Conservation (phyloP, 805 yeast genomes). For the Nematodospora valgi region DNA sequence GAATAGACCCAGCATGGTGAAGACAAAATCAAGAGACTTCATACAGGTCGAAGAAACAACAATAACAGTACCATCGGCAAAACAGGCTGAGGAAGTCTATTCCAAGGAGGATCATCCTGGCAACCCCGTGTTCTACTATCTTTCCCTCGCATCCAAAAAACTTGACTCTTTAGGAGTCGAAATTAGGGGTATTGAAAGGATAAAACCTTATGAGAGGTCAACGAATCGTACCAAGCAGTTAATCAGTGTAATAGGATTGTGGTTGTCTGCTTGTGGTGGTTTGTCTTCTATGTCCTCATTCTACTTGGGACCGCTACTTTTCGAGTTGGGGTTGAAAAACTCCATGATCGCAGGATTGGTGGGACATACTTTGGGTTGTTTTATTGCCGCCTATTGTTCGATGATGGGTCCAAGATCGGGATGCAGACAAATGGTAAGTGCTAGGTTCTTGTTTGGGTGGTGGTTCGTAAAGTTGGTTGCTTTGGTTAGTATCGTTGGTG, state of each 20-base stretch:
- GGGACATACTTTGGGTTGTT: constrained; percentile 67
- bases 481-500: constrained; percentile 68
- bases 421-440: constrained; percentile 81
- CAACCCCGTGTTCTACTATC: constrained; percentile 8
- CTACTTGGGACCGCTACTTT: constrained; percentile 70
- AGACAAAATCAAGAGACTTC: too few species aligned
- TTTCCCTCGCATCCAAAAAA: constrained; percentile 14
- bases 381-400: constrained; percentile 78
- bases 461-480: constrained; percentile 78
- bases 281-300: constrained; percentile 86
- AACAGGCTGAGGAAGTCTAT: neutral
- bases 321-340: constrained; percentile 65
- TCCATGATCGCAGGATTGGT: constrained; percentile 59
- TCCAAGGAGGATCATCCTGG: neutral
- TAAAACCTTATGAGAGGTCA: constrained; percentile 65
- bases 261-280: constrained; percentile 87
- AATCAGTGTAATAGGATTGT: constrained; percentile 60
- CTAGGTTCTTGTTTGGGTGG: constrained; percentile 81
- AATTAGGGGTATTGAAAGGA: constrained; percentile 74
- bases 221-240: constrained; percentile 24
- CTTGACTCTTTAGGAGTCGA: constrained; percentile 64
- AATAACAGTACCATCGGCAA: neutral
- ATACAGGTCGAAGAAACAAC: too few species aligned
- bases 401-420: constrained; percentile 91
- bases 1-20: too few species aligned